phyloP scores from a whole-genome alignment of 164 flowering plant species.

The Annona cherimola region DNA sequence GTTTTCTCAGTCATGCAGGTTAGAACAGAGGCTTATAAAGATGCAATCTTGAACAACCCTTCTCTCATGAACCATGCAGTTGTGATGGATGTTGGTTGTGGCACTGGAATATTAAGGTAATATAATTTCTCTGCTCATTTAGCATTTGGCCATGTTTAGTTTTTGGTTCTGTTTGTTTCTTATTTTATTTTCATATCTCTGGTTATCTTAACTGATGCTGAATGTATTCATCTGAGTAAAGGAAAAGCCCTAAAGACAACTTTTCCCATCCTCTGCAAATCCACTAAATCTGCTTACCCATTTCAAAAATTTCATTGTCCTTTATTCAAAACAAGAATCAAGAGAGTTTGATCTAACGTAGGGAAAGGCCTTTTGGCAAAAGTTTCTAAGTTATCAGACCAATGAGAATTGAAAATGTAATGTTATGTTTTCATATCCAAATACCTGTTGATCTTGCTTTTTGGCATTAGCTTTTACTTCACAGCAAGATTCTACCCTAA shows the following conservation, averaged over 20 bases:
- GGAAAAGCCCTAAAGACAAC: not conserved
- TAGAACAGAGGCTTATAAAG: constrained; percentile 79
- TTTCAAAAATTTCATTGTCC: not conserved
- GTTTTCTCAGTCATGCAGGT: constrained; percentile 43
- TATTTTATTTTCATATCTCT: not conserved
- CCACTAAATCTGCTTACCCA: not conserved
- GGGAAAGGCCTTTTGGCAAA: too few relatives aligned
- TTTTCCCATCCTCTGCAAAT: not conserved
- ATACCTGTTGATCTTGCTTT: too few relatives aligned
- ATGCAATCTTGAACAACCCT: constrained; percentile 76
- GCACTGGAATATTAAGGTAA: constrained; percentile 93
- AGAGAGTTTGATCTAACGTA: too few relatives aligned
- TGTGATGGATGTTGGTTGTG: constrained; percentile 96
- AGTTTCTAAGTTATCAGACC: too few relatives aligned
- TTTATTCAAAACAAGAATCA: too few relatives aligned
- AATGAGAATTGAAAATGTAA: too few relatives aligned
- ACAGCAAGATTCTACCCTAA: too few relatives aligned
- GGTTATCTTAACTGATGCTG: not conserved
- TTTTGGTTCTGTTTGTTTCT: not conserved
- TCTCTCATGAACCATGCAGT: constrained; percentile 66
- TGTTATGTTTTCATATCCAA: too few relatives aligned
- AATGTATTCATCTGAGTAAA: not conserved
- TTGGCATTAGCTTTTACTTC: too few relatives aligned
- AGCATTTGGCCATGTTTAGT: not conserved
- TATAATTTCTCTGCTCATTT: too few relatives aligned